phyloP scores from a whole-genome alignment of 768 basidiomycete genomes.

The Dioszegia hungarica region DNA sequence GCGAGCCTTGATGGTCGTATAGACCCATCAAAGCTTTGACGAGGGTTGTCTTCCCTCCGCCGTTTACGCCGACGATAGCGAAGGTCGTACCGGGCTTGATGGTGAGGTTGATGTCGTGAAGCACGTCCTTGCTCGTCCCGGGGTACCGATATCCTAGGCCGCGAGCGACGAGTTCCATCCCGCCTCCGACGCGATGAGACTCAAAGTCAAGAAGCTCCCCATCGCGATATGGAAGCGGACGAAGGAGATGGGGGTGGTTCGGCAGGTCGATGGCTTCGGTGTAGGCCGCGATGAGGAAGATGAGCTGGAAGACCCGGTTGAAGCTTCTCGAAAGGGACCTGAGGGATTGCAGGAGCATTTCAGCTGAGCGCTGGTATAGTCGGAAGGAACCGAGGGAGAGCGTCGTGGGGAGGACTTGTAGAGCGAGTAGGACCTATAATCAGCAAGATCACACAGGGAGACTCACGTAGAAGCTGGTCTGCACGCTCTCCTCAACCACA shows the following conservation, averaged over 20 bases:
- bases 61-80: constrained; percentile 64
- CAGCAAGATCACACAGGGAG: too few relatives aligned
- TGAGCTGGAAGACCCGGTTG: constrained; percentile 73
- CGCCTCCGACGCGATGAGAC: constrained; percentile 45
- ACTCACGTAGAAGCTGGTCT: constrained; percentile 31
- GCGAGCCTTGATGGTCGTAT: constrained; percentile 61
- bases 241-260: not conserved
- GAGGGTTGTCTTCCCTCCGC: constrained; percentile 67
- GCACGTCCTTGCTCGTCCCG: constrained; percentile 62
- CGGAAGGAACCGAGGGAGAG: constrained; percentile 75
- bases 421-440: constrained; percentile 66
- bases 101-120: constrained; percentile 65
- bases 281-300: constrained; percentile 83
- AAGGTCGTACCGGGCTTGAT: constrained; percentile 71
- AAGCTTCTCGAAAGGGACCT: constrained; percentile 61
- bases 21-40: constrained; percentile 76
- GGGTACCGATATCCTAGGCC: constrained; percentile 74
- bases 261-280: constrained; percentile 57
- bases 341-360: constrained; percentile 64
- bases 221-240: not conserved
- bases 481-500: constrained; percentile 13
- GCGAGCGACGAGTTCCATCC: constrained; percentile 67
- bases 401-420: constrained; percentile 67
- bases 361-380: constrained; percentile 72
- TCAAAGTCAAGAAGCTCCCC: constrained; percentile 23